Evolutionary conservation across 768 basidiomycete genomes (phyloP), one percentile per base, ranked within the genome.

Genomic region (Leucocoprinus birnbaumii): DNA sequence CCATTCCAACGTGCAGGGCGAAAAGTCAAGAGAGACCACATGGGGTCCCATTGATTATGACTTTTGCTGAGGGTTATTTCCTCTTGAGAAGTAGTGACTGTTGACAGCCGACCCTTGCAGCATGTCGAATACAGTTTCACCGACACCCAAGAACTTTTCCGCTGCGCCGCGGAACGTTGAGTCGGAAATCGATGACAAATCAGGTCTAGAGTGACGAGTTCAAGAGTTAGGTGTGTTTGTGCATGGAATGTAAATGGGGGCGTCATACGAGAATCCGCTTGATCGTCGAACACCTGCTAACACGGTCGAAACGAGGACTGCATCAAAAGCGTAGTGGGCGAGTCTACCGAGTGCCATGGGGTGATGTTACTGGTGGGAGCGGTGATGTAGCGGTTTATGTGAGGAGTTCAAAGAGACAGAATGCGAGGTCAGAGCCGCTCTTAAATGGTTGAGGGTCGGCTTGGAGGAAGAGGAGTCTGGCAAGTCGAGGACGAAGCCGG

Each of bases 241-340:
- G 34, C 37, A 48, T 22, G 38, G 9, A 38, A 11, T n/a, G n/a
- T n/a, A n/a, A n/a, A n/a, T 14, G 38, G 4, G 22, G 47, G 22
- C 18, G 27, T 86, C 94, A 70, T 66, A 97, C 95, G 80, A 72
- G 73, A 93, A 94, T 34, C 95, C 95, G 57, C 88, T 95, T 16
- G 93, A 87, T 56, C 91, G 85, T 67, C 86, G 86, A 57, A 98
- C 86, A 26, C 96, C 96, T 37, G 96, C 96, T 38, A 95, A 71
- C 6, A 98, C 80, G 11, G 96, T 92, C 14, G 94, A 94, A 35
- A 98, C 61, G 31, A 98, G 77, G 49, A 91, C 81, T 13, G 87
- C 89, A 66, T 98, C 96, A 44, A 90, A 71, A 22, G 89, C 80
- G 62, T 90, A 94, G 69, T 96, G 94, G 31, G 86, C 71, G 16